Evolutionary conservation across 169 alveolate species (phyloP).

Genomic region (Eimeria sp.): DNA sequence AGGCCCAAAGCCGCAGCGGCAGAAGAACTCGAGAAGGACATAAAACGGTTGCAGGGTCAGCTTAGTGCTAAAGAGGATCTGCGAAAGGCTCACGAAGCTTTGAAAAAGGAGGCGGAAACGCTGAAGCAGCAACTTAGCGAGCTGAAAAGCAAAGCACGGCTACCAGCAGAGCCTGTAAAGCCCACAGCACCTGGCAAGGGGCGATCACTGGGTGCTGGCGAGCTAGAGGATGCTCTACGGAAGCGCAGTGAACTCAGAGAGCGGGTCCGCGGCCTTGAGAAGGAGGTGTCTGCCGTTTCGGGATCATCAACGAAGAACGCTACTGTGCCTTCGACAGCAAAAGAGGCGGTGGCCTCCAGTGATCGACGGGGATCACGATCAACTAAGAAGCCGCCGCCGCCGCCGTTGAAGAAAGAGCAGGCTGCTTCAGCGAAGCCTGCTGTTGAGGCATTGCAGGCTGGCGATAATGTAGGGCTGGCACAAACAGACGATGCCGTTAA

Average conservation of each 20-base stretch:
- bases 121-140: constrained; percentile 38
- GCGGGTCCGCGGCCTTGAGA: background rate
- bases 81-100: constrained; percentile 32
- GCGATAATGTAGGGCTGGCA: background rate
- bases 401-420: background rate
- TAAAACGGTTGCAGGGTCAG: constrained; percentile 33
- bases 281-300: background rate
- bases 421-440: background rate
- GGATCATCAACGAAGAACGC: background rate
- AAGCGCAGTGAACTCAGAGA: constrained; percentile 34
- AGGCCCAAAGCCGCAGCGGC: constrained; percentile 53
- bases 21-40: constrained; percentile 28
- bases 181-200: background rate
- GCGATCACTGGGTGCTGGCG: background rate
- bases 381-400: constrained; percentile 12
- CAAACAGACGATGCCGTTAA: background rate
- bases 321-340: background rate
- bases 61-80: constrained; percentile 29
- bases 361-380: background rate
- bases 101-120: constrained; percentile 15
- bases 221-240: background rate
- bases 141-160: background rate
- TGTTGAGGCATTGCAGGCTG: constrained; percentile 14
- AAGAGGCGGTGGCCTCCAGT: background rate
- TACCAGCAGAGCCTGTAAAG: background rate